These are phyloP conservation scores for Alternaria arbusti DNA, from an alignment of 2,329 filamentous ascomycete genomes.

Conservation along the genomic window DNA sequence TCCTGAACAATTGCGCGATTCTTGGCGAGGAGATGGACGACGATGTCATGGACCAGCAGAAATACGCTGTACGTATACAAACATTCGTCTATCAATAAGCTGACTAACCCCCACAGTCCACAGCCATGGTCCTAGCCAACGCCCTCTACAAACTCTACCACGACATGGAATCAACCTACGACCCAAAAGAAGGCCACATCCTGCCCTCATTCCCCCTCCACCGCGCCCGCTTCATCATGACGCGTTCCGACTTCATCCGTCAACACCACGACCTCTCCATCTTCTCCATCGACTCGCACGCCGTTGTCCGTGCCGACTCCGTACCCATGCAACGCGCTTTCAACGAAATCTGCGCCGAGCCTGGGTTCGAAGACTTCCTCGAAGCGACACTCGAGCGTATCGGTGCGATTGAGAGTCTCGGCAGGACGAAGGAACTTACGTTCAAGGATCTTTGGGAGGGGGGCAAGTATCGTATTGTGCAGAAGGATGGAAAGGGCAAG, in stretches of 20 bases:
- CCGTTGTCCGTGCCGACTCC: constrained; percentile 87
- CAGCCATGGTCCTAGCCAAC: constrained; percentile 90
- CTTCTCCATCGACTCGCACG: constrained; percentile 88
- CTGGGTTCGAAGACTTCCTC: constrained; percentile 82
- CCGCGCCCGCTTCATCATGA: constrained; percentile 77
- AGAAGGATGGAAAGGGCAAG: constrained; percentile 35
- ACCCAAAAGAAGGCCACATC: constrained; percentile 71
- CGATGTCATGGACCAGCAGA: constrained; percentile 98
- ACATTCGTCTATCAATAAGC: accelerated
- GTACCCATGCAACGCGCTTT: constrained; percentile 97
- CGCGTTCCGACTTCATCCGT: constrained; percentile 91
- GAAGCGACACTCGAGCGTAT: constrained; percentile 86
- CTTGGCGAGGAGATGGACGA: constrained; percentile 84
- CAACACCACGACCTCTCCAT: constrained; percentile 92
- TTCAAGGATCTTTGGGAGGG: constrained; percentile 91
- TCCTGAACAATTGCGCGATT: constrained; percentile 78
- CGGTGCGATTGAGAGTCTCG: constrained; percentile 88
- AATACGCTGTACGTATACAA: constrained; percentile 75
- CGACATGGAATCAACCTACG: constrained; percentile 67
- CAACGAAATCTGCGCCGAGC: constrained; percentile 75
- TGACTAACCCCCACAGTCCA: constrained; percentile 62
- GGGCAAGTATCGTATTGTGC: constrained; percentile 68
- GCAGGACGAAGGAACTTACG: constrained; percentile 90
- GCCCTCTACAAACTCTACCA: constrained; percentile 86
- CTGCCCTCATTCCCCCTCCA: constrained; percentile 71